A percentile compares a stretch with the other conserved stretches of the same genome.
Evolutionary conservation across 1,284 basidiomycete species (phyloP).

Genomic region (Rhodofomes roseus): DNA sequence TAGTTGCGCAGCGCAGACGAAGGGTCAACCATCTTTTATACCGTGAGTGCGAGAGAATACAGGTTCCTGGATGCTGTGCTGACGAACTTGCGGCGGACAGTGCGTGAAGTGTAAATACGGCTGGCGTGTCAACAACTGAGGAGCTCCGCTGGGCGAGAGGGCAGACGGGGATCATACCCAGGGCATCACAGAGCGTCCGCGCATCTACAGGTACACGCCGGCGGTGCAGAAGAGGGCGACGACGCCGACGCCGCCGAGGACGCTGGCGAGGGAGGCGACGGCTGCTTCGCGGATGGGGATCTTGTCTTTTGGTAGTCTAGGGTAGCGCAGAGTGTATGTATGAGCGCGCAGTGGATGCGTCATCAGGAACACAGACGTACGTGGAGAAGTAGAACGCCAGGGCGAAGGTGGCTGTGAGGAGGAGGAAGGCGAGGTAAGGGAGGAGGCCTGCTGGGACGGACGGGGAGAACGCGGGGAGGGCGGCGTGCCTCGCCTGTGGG

Average conservation of each 20-base stretch:
- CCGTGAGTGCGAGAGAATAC: slow-evolving; percentile 40
- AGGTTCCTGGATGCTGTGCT: neutral
- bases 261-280: slow-evolving; percentile 69
- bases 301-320: slow-evolving; percentile 70
- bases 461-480: slow-evolving; percentile 64
- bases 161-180: neutral
- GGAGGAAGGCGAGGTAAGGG: slow-evolving; percentile 70
- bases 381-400: slow-evolving; percentile 89
- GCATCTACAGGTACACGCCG: slow-evolving; percentile 77
- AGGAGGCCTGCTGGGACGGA: slow-evolving; percentile 61
- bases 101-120: slow-evolving; percentile 71
- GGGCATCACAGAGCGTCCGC: neutral
- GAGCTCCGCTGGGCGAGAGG: neutral
- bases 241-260: slow-evolving; percentile 80
- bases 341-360: slow-evolving; percentile 9
- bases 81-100: slow-evolving; percentile 30
- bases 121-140: slow-evolving; percentile 74
- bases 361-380: slow-evolving; percentile 41
- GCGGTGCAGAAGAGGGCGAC: slow-evolving; percentile 84
- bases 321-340: slow-evolving; percentile 16
- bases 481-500: slow-evolving; percentile 46
- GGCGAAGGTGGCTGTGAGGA: slow-evolving; percentile 70
- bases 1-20: slow-evolving; percentile 88
- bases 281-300: slow-evolving; percentile 67
- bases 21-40: slow-evolving; percentile 84